Evolutionary conservation across 108 stramenopile species (phyloP).

Genomic region (Schizochytrium sp.): DNA sequence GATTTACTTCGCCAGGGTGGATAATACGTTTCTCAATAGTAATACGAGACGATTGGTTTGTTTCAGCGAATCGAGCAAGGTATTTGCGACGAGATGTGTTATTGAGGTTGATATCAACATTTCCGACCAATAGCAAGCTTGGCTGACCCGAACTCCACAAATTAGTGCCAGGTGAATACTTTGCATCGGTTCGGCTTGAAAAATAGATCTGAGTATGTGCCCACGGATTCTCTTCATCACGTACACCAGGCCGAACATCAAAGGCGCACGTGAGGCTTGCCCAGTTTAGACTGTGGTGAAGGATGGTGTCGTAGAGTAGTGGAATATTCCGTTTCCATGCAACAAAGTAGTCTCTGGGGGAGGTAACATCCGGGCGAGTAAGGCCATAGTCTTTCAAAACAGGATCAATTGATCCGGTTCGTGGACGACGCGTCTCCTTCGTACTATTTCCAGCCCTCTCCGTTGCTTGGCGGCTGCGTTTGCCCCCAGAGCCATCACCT

Average conservation of each 20-base stretch:
- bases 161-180: background rate
- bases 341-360: background rate
- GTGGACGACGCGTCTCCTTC: too few species aligned
- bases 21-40: slow-evolving; percentile 30
- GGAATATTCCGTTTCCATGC: background rate
- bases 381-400: too few species aligned
- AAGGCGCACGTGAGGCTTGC: slow-evolving; percentile 33
- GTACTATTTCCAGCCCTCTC: too few species aligned
- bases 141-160: slow-evolving; percentile 41
- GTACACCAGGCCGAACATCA: background rate
- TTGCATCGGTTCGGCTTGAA: slow-evolving; percentile 55
- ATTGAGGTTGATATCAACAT: background rate
- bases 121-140: slow-evolving; percentile 34
- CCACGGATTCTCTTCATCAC: background rate
- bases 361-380: too few species aligned
- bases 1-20: slow-evolving; percentile 44
- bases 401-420: too few species aligned
- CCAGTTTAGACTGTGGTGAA: slow-evolving; percentile 38
- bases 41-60: slow-evolving; percentile 52
- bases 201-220: slow-evolving; percentile 21
- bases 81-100: slow-evolving; percentile 38
- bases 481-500: too few species aligned
- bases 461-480: too few species aligned
- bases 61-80: background rate
- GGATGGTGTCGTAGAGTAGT: slow-evolving; percentile 6